Evolutionary conservation across 176 grass and related monocot genomes (phyloP).

Genomic region (Oryza punctata): DNA sequence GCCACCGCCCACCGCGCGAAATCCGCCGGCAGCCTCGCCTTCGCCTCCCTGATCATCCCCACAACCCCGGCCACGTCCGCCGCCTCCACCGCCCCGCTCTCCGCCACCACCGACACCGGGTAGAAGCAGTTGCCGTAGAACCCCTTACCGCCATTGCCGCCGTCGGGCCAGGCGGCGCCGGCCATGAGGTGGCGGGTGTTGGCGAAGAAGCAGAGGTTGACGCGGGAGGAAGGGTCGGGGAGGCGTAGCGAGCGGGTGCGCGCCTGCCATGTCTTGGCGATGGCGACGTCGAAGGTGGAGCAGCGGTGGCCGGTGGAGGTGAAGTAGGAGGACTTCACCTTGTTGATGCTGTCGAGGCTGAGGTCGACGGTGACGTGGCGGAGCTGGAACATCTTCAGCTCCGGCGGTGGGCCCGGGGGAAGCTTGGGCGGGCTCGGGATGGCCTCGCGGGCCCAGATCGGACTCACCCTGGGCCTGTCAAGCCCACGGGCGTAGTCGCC

Average conservation of each 20-base stretch:
- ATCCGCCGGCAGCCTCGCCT: slow-evolving; percentile 32
- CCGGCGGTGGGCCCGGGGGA: slow-evolving; percentile 12
- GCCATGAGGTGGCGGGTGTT: slow-evolving; percentile 54
- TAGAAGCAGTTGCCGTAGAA: slow-evolving; percentile 78
- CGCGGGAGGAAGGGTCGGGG: not conserved
- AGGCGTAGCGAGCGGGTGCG: slow-evolving; percentile 51
- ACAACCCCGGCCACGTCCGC: slow-evolving; percentile 46
- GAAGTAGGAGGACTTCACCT: slow-evolving; percentile 50
- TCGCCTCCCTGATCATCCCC: slow-evolving; percentile 52
- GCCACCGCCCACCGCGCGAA: slow-evolving; percentile 55
- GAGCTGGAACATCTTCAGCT: slow-evolving; percentile 38
- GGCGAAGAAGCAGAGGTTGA: slow-evolving; percentile 63
- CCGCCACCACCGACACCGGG: slow-evolving; percentile 41
- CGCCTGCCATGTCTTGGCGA: slow-evolving; percentile 62
- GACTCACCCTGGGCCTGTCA: slow-evolving; percentile 27
- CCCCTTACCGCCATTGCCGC: not conserved
- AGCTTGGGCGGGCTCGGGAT: slow-evolving; percentile 62
- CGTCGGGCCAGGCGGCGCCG: slow-evolving; percentile 7
- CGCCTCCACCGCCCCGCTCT: slow-evolving; percentile 7
- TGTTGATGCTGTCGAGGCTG: slow-evolving; percentile 17
- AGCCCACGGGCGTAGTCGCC: slow-evolving; percentile 49
- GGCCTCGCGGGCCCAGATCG: slow-evolving; percentile 49
- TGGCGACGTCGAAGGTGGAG: slow-evolving; percentile 53
- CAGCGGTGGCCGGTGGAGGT: slow-evolving; percentile 49
- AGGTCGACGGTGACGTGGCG: slow-evolving; percentile 46